Base-by-base conservation (phyloP, 495 filamentous ascomycete genomes). In the Gamarada debralockiae region DNA sequence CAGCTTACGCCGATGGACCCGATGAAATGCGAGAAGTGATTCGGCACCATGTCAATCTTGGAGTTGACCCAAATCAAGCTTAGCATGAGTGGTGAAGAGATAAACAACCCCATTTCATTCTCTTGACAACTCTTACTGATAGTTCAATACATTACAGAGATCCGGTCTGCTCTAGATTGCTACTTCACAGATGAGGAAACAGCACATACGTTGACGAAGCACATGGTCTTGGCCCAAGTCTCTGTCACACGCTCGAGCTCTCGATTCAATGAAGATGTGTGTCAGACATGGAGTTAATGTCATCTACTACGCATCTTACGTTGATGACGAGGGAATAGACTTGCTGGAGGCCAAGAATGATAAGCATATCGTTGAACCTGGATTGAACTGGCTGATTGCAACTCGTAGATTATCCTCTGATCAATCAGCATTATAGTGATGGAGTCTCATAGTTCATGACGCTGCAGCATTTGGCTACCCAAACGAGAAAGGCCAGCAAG, bases 11-110 rank as follows among this genome's bases (percentile, higher is more conserved):
- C 1, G 67, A 73, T 50, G 72, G 69, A 15, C 69, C 68, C 18
- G 59, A 69, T 31, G 71, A 73, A 50, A 77, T 76, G 71, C 60
- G 73, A 27, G 61, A 72, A 48, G 65, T 67, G 4, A 73, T 77
- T 25, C 65, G 73, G 22, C 63, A 71, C 21, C 70, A 76, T 60
- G 58, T 70, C 18, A 57, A 65, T 3, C 25, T 78, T 2, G 76
- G 76, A 3, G 70, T 77, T 0, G 76, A 80, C 52, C n/a, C 72
- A 77, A 38, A 67, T 80, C 51, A 80, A 80, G 56, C 64, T 80
- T 24, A 69, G 65, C 23, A 78, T 80, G 73, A 73, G 73, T 4
- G 76, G 76, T 6, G 74, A 78, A 57, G 64, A 71, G 46, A 63
- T 73, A 38, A 24, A 14, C 29, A 34, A 7, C 14, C 7, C 29